Percentiles rank a stretch among this genome's conserved stretches.
These are phyloP conservation scores for Saccharomycopsis hybrid DNA, from an alignment of 1,139 yeast genomes.

Conservation along the genomic window DNA sequence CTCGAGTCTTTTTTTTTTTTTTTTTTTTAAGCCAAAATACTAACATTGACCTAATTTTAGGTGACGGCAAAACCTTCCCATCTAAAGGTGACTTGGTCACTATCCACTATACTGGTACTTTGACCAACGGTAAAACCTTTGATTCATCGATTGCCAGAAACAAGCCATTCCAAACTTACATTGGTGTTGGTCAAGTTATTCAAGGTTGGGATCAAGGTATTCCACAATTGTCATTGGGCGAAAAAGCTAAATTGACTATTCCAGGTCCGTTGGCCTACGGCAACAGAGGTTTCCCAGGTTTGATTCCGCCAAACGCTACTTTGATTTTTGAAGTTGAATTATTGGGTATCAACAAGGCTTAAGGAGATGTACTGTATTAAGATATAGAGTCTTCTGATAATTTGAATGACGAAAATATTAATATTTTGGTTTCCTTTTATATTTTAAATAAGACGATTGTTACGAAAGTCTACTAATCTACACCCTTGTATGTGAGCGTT, in stretches of 20 bases:
- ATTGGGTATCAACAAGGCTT: constrained; percentile 60
- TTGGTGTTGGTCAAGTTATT: constrained; percentile 96
- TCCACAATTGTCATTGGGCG: constrained; percentile 86
- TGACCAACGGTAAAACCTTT: constrained; percentile 90
- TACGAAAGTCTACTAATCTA: too few relatives aligned
- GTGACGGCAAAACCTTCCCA: constrained; percentile 86
- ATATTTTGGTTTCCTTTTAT: too few relatives aligned
- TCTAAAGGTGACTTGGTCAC: constrained; percentile 79
- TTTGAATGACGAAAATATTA: too few relatives aligned
- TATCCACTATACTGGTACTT: constrained; percentile 92
- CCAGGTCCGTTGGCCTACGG: constrained; percentile 96
- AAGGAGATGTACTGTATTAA: too few relatives aligned
- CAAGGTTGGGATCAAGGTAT: constrained; percentile 95
- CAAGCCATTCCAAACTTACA: constrained; percentile 84
- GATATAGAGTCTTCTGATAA: too few relatives aligned
- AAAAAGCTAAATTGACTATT: constrained; percentile 84
- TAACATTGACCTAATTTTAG: constrained; percentile 25
- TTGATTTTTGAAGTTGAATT: constrained; percentile 89
- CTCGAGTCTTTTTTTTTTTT: not conserved
- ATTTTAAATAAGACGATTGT: too few relatives aligned
- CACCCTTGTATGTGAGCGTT: too few relatives aligned
- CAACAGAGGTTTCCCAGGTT: constrained; percentile 88
- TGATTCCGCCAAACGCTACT: constrained; percentile 94
- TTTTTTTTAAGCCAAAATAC: too few relatives aligned
- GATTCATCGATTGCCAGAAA: constrained; percentile 94